Percentiles rank a stretch among this genome's conserved stretches.
Conservation (phyloP, 768 basidiomycete genomes). For the Lyophyllum shimeji region DNA sequence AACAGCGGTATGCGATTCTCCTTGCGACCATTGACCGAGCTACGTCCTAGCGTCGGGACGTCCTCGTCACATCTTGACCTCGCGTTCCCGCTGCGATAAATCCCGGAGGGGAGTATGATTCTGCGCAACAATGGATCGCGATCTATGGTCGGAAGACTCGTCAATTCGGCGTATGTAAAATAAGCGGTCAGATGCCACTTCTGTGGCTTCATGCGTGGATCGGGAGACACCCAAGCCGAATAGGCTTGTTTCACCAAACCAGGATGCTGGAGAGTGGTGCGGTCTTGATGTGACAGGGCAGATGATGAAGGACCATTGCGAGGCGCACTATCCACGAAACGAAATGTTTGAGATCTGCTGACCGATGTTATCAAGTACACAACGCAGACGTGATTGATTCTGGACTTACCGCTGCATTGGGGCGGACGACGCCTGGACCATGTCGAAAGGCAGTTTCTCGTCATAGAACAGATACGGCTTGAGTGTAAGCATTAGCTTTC, state of each 20-base stretch:
- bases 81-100: conserved; percentile 46
- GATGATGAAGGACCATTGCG: conserved; percentile 49
- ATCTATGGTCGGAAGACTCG: conserved; percentile 46
- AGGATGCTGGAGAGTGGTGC: conserved; percentile 49
- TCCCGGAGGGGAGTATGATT: conserved; percentile 45
- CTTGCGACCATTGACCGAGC: conserved; percentile 1
- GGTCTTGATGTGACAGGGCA: conserved; percentile 57
- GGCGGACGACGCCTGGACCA: conserved; percentile 35
- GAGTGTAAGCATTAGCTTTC: conserved; percentile 3
- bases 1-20: conserved; percentile 36
- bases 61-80: conserved; percentile 39
- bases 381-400: neutral
- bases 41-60: conserved; percentile 11
- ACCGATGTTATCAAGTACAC: conserved; percentile 4
- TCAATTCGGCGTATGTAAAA: conserved; percentile 48
- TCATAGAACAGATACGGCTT: conserved; percentile 74
- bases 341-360: conserved; percentile 41
- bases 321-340: conserved; percentile 46
- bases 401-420: conserved; percentile 34
- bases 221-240: conserved; percentile 56
- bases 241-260: conserved; percentile 75
- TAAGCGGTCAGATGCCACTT: conserved; percentile 71
- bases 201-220: conserved; percentile 45
- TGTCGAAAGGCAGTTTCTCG: conserved; percentile 51
- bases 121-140: conserved; percentile 40